Percentiles rank a stretch among this genome's conserved stretches.
phyloP scores from a whole-genome alignment of 2,329 filamentous ascomycete genomes.

The Aspergillus calidoustus region DNA sequence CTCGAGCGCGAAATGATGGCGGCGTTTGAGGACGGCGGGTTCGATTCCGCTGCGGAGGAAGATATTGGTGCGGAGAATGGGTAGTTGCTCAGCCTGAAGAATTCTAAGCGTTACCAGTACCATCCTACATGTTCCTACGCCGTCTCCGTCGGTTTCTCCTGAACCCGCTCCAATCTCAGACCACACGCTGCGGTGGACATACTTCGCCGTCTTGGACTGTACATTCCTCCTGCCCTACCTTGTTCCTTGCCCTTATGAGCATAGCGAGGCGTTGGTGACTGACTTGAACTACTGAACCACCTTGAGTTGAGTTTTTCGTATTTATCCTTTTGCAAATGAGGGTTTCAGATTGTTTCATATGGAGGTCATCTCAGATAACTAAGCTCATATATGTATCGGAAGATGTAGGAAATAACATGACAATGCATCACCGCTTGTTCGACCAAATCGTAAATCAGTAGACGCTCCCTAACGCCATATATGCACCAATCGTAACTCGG shows the following conservation, averaged over 20 bases:
- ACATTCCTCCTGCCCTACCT: not conserved
- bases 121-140: not conserved
- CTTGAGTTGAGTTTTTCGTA: not conserved
- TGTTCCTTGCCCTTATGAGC: not conserved
- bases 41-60: conserved; percentile 42
- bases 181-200: not conserved
- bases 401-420: not conserved
- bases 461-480: not conserved
- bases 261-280: not conserved
- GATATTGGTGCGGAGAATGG: conserved; percentile 39
- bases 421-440: not conserved
- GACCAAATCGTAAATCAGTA: not conserved
- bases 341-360: not conserved
- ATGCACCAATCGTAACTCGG: not conserved
- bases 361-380: not conserved
- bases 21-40: conserved; percentile 56
- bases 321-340: not conserved
- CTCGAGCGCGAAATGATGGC: conserved; percentile 62
- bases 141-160: not conserved
- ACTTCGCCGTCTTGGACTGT: not conserved
- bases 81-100: conserved; percentile 18
- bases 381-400: not conserved
- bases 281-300: not conserved
- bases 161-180: not conserved
- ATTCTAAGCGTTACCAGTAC: too few relatives aligned